Conservation (phyloP, 2,329 filamentous ascomycete species). For the Lecanosticta acicola region DNA sequence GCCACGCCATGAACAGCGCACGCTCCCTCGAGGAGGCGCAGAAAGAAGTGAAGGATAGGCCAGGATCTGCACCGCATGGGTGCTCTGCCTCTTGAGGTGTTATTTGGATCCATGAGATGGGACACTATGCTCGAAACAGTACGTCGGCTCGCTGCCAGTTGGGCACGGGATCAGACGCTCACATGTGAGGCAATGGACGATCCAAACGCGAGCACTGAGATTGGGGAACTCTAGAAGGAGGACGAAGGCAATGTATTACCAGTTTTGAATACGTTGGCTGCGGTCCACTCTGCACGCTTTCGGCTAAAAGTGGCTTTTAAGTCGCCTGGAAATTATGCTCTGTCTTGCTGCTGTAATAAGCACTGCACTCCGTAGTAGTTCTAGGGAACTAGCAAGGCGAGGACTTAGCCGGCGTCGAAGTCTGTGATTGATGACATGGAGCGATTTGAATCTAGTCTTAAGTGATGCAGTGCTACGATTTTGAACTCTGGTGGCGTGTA, state of each 20-base stretch:
- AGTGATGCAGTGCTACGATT: too few relatives aligned
- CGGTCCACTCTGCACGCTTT: neutral
- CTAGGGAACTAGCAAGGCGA: neutral
- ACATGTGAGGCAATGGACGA: neutral
- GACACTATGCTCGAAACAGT: neutral
- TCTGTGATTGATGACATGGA: too few relatives aligned
- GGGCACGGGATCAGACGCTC: neutral
- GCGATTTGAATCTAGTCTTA: too few relatives aligned
- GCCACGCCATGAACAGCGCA: too few relatives aligned
- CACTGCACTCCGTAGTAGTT: neutral
- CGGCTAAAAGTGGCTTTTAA: neutral
- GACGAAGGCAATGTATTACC: neutral
- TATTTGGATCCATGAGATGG: neutral
- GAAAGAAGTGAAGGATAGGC: too few relatives aligned
- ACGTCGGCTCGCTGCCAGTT: neutral
- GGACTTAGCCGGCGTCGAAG: neutral
- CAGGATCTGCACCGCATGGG: too few relatives aligned
- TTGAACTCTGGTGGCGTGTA: too few relatives aligned
- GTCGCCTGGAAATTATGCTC: neutral
- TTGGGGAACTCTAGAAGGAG: neutral
- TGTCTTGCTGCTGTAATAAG: neutral
- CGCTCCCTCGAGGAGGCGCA: neutral
- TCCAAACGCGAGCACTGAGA: neutral
- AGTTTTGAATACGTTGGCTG: too few relatives aligned
- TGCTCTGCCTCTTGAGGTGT: neutral